Percentiles rank a stretch among this genome's conserved stretches.
phyloP scores from a whole-genome alignment of 169 alveolate genomes.

The Plasmodium fragile region DNA sequence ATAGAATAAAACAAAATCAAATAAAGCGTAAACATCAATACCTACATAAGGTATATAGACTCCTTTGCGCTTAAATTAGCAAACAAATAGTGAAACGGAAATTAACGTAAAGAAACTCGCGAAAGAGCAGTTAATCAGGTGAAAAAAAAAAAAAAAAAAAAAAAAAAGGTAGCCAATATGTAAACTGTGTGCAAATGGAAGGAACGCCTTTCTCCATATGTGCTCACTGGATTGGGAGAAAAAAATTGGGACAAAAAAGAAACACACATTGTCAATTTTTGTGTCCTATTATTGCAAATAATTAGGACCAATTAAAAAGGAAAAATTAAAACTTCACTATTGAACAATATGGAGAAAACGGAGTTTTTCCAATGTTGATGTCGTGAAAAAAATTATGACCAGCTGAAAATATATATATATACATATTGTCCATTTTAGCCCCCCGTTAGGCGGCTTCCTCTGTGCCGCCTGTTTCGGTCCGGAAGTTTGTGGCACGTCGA shows the following conservation, averaged over 20 bases:
- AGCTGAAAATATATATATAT: neutral
- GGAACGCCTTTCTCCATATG: neutral
- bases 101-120: neutral
- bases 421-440: neutral
- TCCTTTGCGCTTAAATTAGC: neutral
- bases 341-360: neutral
- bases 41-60: neutral
- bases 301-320: neutral
- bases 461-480: neutral
- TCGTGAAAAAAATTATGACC: neutral
- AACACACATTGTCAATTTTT: neutral
- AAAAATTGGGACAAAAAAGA: neutral
- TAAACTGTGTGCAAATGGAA: neutral
- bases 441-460: neutral
- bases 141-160: neutral
- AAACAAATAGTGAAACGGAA: neutral
- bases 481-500: neutral
- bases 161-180: neutral
- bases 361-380: neutral
- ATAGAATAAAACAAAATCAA: neutral
- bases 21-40: neutral
- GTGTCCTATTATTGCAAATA: neutral
- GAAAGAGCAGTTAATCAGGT: neutral
- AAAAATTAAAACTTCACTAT: neutral
- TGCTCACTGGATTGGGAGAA: neutral